A percentile compares a stretch with the other conserved stretches of the same genome.
Conservation (phyloP, 208 protist genomes). For the Sergeia podlipaevii region DNA sequence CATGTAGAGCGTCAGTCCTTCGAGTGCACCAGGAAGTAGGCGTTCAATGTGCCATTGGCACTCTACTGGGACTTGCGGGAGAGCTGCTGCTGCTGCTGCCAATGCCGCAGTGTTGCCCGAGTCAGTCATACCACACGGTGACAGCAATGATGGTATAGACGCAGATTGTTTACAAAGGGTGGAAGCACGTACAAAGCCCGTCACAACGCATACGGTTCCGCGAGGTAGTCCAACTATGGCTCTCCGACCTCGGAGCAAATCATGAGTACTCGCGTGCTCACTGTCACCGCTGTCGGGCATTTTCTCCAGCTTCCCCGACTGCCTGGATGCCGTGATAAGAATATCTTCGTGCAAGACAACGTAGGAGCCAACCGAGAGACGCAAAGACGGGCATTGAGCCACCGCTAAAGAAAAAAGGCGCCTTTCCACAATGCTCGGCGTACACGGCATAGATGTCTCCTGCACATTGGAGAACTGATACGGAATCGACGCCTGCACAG, state of each 20-base stretch:
- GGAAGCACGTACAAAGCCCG: conserved; percentile 13
- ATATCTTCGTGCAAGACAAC: conserved; percentile 22
- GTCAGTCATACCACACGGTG: too few relatives aligned
- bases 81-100: too few relatives aligned
- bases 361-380: conserved; percentile 24
- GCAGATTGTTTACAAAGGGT: too few relatives aligned
- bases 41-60: conserved; percentile 6
- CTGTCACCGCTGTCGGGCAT: background rate
- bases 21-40: background rate
- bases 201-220: conserved; percentile 17
- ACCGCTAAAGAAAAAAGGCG: conserved; percentile 42
- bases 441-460: conserved; percentile 9
- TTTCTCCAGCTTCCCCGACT: too few relatives aligned
- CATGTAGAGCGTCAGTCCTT: conserved; percentile 9
- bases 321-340: background rate
- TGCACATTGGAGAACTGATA: conserved; percentile 13
- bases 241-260: background rate
- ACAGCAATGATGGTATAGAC: too few relatives aligned
- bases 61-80: too few relatives aligned
- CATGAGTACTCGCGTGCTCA: background rate
- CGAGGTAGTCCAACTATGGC: conserved; percentile 4
- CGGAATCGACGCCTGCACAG: background rate
- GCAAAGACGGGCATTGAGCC: conserved; percentile 24
- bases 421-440: conserved; percentile 30
- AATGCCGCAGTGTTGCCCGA: too few relatives aligned